A percentile compares a stretch with the other conserved stretches of the same genome.
These are phyloP conservation scores for Wickerhamiella infanticola DNA, from an alignment of 1,139 yeast species.

Conservation along the genomic window DNA sequence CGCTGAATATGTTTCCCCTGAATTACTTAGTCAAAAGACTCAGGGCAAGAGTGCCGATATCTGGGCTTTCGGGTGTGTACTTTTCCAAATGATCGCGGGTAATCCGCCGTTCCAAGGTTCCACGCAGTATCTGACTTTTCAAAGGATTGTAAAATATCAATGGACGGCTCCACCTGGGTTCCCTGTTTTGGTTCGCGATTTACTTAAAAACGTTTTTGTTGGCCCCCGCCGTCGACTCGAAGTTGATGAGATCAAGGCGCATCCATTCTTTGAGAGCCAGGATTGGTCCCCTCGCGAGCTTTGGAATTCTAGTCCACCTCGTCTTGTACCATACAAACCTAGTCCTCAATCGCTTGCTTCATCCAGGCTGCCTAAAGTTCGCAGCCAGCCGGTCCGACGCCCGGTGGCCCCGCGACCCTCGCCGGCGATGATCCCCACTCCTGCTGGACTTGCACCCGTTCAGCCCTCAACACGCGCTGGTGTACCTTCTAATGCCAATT, in stretches of 20 bases:
- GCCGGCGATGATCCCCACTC: slow-evolving; percentile 11
- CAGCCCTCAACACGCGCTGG: slow-evolving; percentile 13
- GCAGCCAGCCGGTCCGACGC: background rate
- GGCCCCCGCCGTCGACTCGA: slow-evolving; percentile 55
- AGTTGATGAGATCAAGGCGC: slow-evolving; percentile 49
- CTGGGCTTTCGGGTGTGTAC: slow-evolving; percentile 94
- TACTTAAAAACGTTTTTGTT: slow-evolving; percentile 54
- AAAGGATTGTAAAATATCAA: slow-evolving; percentile 73
- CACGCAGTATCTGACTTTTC: slow-evolving; percentile 91
- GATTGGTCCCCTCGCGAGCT: slow-evolving; percentile 49
- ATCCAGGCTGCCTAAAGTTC: slow-evolving; percentile 2
- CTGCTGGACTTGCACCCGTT: slow-evolving; percentile 12
- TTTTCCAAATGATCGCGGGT: slow-evolving; percentile 88
- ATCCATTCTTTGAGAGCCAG: slow-evolving; percentile 53
- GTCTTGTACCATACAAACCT: slow-evolving; percentile 55
- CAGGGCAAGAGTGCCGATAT: slow-evolving; percentile 83
- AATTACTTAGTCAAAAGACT: slow-evolving; percentile 62
- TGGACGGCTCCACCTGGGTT: slow-evolving; percentile 69
- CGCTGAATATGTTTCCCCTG: slow-evolving; percentile 86
- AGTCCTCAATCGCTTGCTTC: slow-evolving; percentile 16
- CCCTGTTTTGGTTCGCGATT: slow-evolving; percentile 54
- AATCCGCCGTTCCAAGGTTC: slow-evolving; percentile 91
- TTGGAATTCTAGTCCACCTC: slow-evolving; percentile 66
- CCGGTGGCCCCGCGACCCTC: background rate
- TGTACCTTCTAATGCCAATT: slow-evolving; percentile 7